Evolutionary conservation across 2,329 filamentous ascomycete species (phyloP).

Genomic region (Biscogniauxia mediterranea): DNA sequence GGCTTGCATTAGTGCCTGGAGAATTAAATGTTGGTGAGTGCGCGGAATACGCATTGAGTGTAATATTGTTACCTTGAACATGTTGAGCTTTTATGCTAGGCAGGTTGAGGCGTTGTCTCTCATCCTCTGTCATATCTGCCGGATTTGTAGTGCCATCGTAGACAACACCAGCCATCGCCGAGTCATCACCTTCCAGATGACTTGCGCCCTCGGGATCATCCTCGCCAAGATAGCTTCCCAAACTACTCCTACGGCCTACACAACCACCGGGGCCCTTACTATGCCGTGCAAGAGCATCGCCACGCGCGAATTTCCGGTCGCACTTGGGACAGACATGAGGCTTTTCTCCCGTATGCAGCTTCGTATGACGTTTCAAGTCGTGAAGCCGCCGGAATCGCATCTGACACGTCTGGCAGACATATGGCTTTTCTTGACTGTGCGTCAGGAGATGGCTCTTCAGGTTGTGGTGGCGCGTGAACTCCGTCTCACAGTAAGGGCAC

Average conservation of each 20-base stretch:
- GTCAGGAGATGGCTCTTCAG: slow-evolving; percentile 96
- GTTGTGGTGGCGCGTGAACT: slow-evolving; percentile 96
- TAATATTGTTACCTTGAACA: slow-evolving; percentile 49
- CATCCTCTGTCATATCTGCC: slow-evolving; percentile 58
- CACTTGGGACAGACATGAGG: slow-evolving; percentile 95
- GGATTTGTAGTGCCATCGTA: slow-evolving; percentile 57
- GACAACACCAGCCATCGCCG: slow-evolving; percentile 54
- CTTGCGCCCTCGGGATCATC: slow-evolving; percentile 65
- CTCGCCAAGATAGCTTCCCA: slow-evolving; percentile 77
- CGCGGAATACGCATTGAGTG: slow-evolving; percentile 51
- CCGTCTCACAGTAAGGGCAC: slow-evolving; percentile 93
- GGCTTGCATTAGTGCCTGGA: slow-evolving; percentile 45
- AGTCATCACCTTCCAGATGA: slow-evolving; percentile 49
- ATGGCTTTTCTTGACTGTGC: slow-evolving; percentile 97
- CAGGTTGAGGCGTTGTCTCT: slow-evolving; percentile 64
- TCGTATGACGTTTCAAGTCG: slow-evolving; percentile 92
- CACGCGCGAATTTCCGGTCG: slow-evolving; percentile 89
- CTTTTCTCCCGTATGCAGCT: slow-evolving; percentile 93
- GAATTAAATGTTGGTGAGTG: slow-evolving; percentile 81
- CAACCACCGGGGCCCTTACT: slow-evolving; percentile 95
- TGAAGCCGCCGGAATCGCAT: slow-evolving; percentile 90
- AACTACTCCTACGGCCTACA: slow-evolving; percentile 83
- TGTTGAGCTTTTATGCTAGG: slow-evolving; percentile 74
- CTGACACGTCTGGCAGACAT: slow-evolving; percentile 88
- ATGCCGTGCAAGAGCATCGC: slow-evolving; percentile 90